A percentile compares a stretch with the other conserved stretches of the same genome.
Evolutionary conservation across 148 eudicot species (phyloP).

Genomic region (Dianthus caryophyllus): DNA sequence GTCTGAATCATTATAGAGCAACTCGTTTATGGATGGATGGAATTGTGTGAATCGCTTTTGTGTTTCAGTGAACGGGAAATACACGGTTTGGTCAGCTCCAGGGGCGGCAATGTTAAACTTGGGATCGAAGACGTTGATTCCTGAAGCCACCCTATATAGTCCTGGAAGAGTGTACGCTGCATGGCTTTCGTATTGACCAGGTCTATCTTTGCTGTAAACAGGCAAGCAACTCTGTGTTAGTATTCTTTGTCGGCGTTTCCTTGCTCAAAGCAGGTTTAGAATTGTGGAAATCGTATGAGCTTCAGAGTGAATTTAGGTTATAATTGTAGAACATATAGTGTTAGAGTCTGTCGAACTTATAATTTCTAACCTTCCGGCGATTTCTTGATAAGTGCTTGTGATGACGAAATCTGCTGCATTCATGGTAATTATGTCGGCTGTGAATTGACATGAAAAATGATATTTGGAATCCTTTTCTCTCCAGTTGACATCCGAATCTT

Average conservation of each 20-base stretch:
- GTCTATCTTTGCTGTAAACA: constrained; percentile 80
- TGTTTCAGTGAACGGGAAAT: constrained; percentile 67
- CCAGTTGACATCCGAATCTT: constrained; percentile 91
- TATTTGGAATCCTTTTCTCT: constrained; percentile 77
- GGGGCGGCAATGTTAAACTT: constrained; percentile 94
- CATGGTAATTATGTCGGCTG: constrained; percentile 92
- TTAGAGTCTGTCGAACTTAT: background rate
- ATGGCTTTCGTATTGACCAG: constrained; percentile 96
- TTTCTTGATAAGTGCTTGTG: constrained; percentile 96
- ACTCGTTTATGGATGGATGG: constrained; percentile 65
- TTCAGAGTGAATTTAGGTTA: background rate
- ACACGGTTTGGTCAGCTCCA: constrained; percentile 91
- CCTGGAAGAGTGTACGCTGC: constrained; percentile 79
- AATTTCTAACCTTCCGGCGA: constrained; percentile 77
- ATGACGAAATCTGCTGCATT: constrained; percentile 90
- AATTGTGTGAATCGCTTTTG: constrained; percentile 57
- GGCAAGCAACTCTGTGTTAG: constrained; percentile 17
- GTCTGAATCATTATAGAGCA: constrained; percentile 60
- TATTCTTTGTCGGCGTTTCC: background rate
- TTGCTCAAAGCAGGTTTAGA: constrained; percentile 7
- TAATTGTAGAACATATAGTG: background rate
- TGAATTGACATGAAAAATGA: constrained; percentile 91
- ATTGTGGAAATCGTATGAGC: background rate
- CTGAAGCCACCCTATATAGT: constrained; percentile 75
- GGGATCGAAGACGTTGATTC: constrained; percentile 86